Conservation (phyloP, 768 basidiomycete species). For the Pulveroboletus sp. region DNA sequence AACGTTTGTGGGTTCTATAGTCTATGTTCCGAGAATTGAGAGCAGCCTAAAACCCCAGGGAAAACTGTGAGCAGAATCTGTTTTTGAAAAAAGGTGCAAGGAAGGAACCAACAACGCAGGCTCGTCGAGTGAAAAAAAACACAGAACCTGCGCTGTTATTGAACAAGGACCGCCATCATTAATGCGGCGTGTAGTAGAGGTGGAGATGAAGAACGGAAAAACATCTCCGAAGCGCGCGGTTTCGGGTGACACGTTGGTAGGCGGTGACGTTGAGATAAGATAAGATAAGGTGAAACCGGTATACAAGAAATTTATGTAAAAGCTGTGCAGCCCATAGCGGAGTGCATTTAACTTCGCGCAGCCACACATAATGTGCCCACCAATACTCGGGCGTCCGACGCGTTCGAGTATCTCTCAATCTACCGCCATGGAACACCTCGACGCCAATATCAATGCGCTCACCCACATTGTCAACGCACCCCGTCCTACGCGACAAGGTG, state of each 20-base stretch:
- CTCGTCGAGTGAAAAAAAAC: slow-evolving; percentile 10
- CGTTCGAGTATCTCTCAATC: too few relatives aligned
- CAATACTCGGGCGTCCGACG: too few relatives aligned
- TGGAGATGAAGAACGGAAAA: neutral
- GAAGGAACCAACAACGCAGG: slow-evolving; percentile 17
- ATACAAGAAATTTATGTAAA: too few relatives aligned
- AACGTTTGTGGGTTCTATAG: slow-evolving; percentile 9
- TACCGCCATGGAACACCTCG: too few relatives aligned
- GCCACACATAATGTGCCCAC: too few relatives aligned
- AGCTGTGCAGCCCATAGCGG: too few relatives aligned
- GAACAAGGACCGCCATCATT: slow-evolving; percentile 51
- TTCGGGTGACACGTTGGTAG: slow-evolving; percentile 5
- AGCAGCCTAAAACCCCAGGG: too few relatives aligned
- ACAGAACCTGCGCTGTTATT: slow-evolving; percentile 48
- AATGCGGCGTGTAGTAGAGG: slow-evolving; percentile 10
- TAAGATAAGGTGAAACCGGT: too few relatives aligned
- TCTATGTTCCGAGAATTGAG: slow-evolving; percentile 9
- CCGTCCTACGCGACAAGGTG: too few relatives aligned
- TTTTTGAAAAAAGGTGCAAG: slow-evolving; percentile 3
- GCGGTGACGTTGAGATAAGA: slow-evolving; percentile 19
- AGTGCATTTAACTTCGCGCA: too few relatives aligned
- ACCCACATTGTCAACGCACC: too few relatives aligned
- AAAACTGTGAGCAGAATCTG: neutral
- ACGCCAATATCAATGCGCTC: too few relatives aligned
- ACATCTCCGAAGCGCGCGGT: neutral